Conservation (phyloP, 768 basidiomycete genomes). For the Gloeostereum incarnatum region DNA sequence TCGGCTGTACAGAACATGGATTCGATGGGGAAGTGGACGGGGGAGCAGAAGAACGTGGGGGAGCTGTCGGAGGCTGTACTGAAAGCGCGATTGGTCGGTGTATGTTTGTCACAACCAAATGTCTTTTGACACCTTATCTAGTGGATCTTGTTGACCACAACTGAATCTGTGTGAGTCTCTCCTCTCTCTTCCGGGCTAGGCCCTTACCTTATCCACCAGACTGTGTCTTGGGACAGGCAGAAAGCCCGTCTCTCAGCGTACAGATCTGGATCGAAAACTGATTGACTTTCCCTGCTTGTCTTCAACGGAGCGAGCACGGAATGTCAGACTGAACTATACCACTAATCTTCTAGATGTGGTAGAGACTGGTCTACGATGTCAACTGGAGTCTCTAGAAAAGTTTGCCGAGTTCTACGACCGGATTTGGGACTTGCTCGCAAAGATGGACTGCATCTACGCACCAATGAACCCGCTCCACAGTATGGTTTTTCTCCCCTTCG, state of each 20-base stretch:
- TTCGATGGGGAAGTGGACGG: slow-evolving; percentile 14
- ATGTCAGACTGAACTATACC: slow-evolving; percentile 25
- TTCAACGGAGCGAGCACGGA: slow-evolving; percentile 14
- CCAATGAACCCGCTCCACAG: slow-evolving; percentile 27
- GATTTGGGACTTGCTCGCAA: slow-evolving; percentile 18
- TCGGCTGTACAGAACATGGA: slow-evolving; percentile 19
- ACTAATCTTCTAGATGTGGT: slow-evolving; percentile 24
- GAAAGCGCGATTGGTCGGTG: slow-evolving; percentile 27
- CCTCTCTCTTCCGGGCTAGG: neutral
- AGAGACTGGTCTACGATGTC: slow-evolving; percentile 20
- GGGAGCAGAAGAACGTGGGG: slow-evolving; percentile 8
- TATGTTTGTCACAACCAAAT: neutral
- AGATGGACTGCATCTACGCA: slow-evolving; percentile 26
- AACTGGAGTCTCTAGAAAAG: slow-evolving; percentile 15
- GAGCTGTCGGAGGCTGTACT: slow-evolving; percentile 1
- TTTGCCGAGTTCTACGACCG: slow-evolving; percentile 23
- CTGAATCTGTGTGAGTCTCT: slow-evolving; percentile 28
- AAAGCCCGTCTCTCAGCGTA: slow-evolving; percentile 24
- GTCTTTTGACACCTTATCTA: slow-evolving; percentile 11
- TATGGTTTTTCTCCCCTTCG: slow-evolving; percentile 12
- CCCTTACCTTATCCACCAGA: slow-evolving; percentile 15
- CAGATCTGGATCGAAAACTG: slow-evolving; percentile 18
- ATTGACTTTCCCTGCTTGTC: slow-evolving; percentile 15
- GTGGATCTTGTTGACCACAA: slow-evolving; percentile 28
- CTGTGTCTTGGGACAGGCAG: slow-evolving; percentile 33